phyloP scores from a whole-genome alignment of 257 asterid species.

The Ehretia macrophylla region DNA sequence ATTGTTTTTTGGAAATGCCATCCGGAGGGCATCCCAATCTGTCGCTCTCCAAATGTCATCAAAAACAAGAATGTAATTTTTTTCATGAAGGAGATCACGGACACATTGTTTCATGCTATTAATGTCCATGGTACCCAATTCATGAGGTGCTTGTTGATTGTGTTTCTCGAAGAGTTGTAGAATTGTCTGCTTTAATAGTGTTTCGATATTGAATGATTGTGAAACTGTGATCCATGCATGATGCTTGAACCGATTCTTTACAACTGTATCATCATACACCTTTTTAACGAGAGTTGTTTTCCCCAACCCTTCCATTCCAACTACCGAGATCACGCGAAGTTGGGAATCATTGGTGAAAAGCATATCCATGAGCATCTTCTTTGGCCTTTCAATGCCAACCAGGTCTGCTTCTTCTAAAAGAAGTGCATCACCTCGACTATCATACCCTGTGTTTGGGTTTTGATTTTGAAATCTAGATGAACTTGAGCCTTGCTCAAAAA shows the following conservation, averaged over 20 bases:
- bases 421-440: constrained; percentile 27
- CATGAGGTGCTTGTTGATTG: constrained; percentile 12
- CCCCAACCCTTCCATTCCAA: constrained; percentile 38
- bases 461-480: no score
- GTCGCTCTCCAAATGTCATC: constrained; percentile 28
- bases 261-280: constrained; percentile 21
- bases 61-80: constrained; percentile 25
- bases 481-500: no score
- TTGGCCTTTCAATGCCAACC: constrained; percentile 33
- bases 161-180: constrained; percentile 22
- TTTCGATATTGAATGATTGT: constrained; percentile 17
- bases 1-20: constrained; percentile 13
- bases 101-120: constrained; percentile 11
- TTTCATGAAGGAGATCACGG: constrained; percentile 14
- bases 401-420: constrained; percentile 27
- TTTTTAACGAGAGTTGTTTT: constrained; percentile 38
- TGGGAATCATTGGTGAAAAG: constrained; percentile 13
- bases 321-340: constrained; percentile 27
- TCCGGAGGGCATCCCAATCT: constrained; percentile 30
- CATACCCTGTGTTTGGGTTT: neutral
- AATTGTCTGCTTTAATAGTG: constrained; percentile 17
- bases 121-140: constrained; percentile 5
- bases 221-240: constrained; percentile 38
- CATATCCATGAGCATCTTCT: constrained; percentile 11
- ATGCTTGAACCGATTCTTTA: constrained; percentile 24